A percentile compares a stretch with the other conserved stretches of the same genome.
Conservation (phyloP, 2,329 filamentous ascomycete genomes). For the Ceratocystiopsis minuta region DNA sequence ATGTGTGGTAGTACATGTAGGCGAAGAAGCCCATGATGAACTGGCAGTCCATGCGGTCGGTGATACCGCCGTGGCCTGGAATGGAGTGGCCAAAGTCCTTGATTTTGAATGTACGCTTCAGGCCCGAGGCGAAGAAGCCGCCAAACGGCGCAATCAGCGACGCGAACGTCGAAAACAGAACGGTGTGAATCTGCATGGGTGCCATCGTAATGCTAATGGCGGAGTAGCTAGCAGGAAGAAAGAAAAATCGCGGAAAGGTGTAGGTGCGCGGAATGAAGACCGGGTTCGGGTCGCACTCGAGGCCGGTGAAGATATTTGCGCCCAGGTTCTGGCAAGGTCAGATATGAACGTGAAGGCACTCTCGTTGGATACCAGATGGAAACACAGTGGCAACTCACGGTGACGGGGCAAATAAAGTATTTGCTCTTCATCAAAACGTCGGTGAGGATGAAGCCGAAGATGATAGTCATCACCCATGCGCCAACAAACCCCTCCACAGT, state of each 20-base stretch:
- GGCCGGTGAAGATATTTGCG: conserved; percentile 77
- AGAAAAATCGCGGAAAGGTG: conserved; percentile 53
- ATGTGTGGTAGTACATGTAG: conserved; percentile 97
- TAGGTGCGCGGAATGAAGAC: conserved; percentile 71
- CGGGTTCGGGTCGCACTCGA: conserved; percentile 79
- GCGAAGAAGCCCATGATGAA: conserved; percentile 99
- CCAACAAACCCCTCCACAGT: conserved; percentile 95
- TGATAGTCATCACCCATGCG: conserved; percentile 86
- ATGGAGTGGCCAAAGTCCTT: conserved; percentile 99
- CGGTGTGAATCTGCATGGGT: conserved; percentile 85
- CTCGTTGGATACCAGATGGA: too few relatives aligned
- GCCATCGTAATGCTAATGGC: conserved; percentile 53
- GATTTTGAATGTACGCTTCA: conserved; percentile 98
- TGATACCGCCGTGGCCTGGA: conserved; percentile 93
- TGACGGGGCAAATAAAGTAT: conserved; percentile 97
- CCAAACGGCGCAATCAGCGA: conserved; percentile 95
- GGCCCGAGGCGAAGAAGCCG: conserved; percentile 91
- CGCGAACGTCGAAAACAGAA: conserved; percentile 81
- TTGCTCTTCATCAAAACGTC: conserved; percentile 77
- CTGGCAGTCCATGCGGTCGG: conserved; percentile 97
- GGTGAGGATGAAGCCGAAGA: conserved; percentile 68
- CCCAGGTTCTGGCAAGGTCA: conserved; percentile 49
- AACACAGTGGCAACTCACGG: conserved; percentile 28
- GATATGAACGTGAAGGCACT: not conserved
- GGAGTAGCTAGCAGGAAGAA: conserved; percentile 35